Evolutionary conservation across 208 protist genomes (phyloP).

Genomic region (Leishmania amazonensis): DNA sequence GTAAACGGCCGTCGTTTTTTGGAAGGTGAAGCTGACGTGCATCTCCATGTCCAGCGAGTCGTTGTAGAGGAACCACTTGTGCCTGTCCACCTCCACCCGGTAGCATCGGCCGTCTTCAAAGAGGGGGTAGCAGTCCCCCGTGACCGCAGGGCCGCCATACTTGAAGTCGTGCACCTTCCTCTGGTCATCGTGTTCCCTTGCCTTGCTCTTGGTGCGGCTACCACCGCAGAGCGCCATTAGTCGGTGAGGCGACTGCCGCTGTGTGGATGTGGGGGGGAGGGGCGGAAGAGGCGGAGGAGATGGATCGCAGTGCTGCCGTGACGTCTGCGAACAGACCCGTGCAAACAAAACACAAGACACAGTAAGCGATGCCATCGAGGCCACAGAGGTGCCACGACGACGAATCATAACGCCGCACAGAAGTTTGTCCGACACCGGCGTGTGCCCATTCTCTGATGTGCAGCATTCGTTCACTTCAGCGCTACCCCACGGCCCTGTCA

Average conservation of each 20-base stretch:
- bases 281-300: neutral
- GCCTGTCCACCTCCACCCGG: constrained; percentile 42
- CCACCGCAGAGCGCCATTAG: neutral
- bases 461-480: no score
- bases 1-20: constrained; percentile 12
- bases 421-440: neutral
- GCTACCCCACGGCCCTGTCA: neutral
- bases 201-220: constrained; percentile 20
- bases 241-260: neutral
- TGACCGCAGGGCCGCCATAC: constrained; percentile 18
- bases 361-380: neutral
- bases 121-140: constrained; percentile 36
- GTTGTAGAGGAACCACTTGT: constrained; percentile 69
- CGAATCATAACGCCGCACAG: neutral
- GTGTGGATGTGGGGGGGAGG: neutral
- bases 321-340: neutral
- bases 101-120: constrained; percentile 60
- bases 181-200: constrained; percentile 5
- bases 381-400: neutral
- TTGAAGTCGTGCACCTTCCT: constrained; percentile 31
- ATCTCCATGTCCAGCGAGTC: constrained; percentile 66
- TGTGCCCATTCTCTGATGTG: no score
- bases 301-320: neutral
- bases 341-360: neutral
- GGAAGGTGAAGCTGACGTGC: constrained; percentile 60